Conservation (phyloP, 208 protist species). For the Acanthamoeba royreba region DNA sequence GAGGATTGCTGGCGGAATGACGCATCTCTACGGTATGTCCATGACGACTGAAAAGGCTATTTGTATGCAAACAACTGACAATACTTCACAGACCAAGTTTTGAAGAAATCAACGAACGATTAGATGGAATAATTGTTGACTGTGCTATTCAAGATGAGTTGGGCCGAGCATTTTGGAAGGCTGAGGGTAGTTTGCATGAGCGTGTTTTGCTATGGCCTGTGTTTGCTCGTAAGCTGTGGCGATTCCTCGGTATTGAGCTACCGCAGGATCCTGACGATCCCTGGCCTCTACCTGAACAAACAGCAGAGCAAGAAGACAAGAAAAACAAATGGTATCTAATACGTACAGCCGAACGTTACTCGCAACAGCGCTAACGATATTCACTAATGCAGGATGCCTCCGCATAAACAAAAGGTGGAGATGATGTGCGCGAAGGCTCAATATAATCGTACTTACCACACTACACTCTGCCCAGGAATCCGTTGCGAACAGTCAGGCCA, state of each 20-base stretch:
- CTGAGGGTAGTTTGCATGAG: not conserved
- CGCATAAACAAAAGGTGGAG: not conserved
- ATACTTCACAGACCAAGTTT: not conserved
- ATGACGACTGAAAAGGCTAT: not conserved
- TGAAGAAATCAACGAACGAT: slow-evolving; percentile 12
- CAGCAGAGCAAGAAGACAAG: not conserved
- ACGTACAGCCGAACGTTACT: not conserved
- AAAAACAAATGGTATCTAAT: not conserved
- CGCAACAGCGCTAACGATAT: not conserved
- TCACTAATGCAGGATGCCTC: not conserved
- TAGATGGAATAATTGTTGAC: not conserved
- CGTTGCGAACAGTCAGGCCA: not conserved
- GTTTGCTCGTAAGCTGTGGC: not conserved
- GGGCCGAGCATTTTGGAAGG: not conserved
- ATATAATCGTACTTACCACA: not conserved
- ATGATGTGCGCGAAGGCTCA: too few relatives aligned
- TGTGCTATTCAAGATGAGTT: not conserved
- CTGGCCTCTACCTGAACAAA: not conserved
- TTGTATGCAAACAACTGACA: not conserved
- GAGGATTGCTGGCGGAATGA: slow-evolving; percentile 42
- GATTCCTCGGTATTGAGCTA: not conserved
- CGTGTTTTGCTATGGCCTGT: not conserved
- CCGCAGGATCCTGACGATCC: not conserved
- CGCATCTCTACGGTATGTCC: not conserved
- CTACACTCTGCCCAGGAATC: not conserved